These are phyloP conservation scores for Pestalotiopsis sp. DNA, from an alignment of 2,329 filamentous ascomycete species.

Conservation along the genomic window DNA sequence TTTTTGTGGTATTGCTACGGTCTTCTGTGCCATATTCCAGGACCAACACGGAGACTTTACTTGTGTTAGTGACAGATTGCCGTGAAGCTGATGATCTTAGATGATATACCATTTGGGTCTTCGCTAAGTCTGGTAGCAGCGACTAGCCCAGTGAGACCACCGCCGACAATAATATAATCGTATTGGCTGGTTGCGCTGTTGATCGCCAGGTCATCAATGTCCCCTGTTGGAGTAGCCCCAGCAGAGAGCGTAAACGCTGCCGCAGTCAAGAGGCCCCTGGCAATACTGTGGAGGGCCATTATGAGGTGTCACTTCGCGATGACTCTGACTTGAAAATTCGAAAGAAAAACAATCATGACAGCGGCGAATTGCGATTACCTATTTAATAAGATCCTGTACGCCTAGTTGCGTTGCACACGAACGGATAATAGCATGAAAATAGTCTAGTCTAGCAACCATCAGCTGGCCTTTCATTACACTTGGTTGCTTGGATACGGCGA, in stretches of 20 bases:
- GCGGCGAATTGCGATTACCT: too few species aligned
- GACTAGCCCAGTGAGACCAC: slow-evolving; percentile 17
- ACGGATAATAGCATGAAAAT: too few species aligned
- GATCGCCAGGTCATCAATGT: neutral
- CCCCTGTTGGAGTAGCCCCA: neutral
- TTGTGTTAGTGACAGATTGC: neutral
- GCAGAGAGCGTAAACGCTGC: neutral
- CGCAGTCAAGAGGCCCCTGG: neutral
- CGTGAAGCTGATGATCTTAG: neutral
- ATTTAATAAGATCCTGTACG: too few species aligned
- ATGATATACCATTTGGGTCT: slow-evolving; percentile 8
- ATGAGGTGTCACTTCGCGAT: too few species aligned
- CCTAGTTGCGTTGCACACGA: too few species aligned
- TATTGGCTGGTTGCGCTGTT: slow-evolving; percentile 5
- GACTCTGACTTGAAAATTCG: too few species aligned
- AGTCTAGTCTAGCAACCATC: too few species aligned
- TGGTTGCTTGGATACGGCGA: too few species aligned
- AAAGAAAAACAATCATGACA: too few species aligned
- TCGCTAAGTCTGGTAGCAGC: slow-evolving; percentile 17
- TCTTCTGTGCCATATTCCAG: slow-evolving; percentile 12
- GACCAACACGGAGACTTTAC: slow-evolving; percentile 11
- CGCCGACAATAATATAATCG: slow-evolving; percentile 18
- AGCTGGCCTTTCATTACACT: too few species aligned
- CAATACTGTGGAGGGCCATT: too few species aligned
- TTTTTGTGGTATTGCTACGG: slow-evolving; percentile 4